A percentile compares a stretch with the other conserved stretches of the same genome.
Conservation (phyloP, 495 filamentous ascomycete species). For the Neurospora sp. region DNA sequence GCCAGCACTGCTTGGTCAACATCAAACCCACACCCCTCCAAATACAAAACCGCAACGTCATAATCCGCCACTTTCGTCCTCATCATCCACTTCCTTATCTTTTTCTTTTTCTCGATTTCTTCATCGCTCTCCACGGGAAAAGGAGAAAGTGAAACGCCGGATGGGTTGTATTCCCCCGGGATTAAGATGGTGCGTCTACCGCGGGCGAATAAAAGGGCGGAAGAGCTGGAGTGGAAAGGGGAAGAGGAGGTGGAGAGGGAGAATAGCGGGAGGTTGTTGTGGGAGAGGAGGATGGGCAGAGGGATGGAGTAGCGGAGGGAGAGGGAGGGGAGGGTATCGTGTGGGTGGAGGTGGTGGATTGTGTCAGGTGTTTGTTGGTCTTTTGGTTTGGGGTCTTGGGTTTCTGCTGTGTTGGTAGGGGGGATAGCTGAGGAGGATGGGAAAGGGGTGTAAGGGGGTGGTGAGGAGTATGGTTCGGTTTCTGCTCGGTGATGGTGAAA, state of each 20-base stretch:
- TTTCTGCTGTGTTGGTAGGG: not conserved
- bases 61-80: slow-evolving; percentile 63
- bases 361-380: slow-evolving; percentile 31
- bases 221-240: slow-evolving; percentile 6
- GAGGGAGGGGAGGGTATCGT: slow-evolving; percentile 54
- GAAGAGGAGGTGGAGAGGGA: slow-evolving; percentile 56
- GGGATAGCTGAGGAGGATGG: slow-evolving; percentile 1
- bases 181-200: slow-evolving; percentile 58
- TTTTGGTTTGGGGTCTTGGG: not conserved
- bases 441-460: slow-evolving; percentile 23
- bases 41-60: slow-evolving; percentile 60
- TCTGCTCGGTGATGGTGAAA: slow-evolving; percentile 23
- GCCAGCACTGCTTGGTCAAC: too few relatives aligned
- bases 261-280: slow-evolving; percentile 52
- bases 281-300: slow-evolving; percentile 38
- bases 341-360: slow-evolving; percentile 54
- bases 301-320: slow-evolving; percentile 60
- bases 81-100: slow-evolving; percentile 62
- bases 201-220: not conserved
- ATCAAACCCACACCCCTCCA: slow-evolving; percentile 56
- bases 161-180: slow-evolving; percentile 48
- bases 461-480: slow-evolving; percentile 35
- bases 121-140: slow-evolving; percentile 58
- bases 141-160: slow-evolving; percentile 50
- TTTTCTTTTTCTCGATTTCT: slow-evolving; percentile 53